A percentile compares a stretch with the other conserved stretches of the same genome.
Evolutionary conservation across 1,284 basidiomycete species (phyloP).

Genomic region (Bondarzewia mesenterica): DNA sequence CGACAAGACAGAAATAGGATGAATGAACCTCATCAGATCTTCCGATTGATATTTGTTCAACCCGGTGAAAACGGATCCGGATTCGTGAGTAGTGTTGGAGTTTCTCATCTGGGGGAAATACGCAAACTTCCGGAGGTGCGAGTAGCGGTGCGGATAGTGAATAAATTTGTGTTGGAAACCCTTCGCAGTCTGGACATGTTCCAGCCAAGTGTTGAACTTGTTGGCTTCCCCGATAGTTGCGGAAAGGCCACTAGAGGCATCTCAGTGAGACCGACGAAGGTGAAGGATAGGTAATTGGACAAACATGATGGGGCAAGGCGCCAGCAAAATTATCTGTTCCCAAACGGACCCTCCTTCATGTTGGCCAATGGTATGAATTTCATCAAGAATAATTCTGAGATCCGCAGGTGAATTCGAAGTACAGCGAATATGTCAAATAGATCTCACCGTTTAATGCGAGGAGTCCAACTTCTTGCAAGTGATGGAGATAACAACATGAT

Average conservation of each 20-base stretch:
- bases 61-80: slow-evolving; percentile 26
- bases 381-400: slow-evolving; percentile 59
- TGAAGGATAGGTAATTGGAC: slow-evolving; percentile 12
- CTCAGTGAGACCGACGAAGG: not conserved
- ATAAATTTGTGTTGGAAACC: slow-evolving; percentile 51
- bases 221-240: slow-evolving; percentile 63
- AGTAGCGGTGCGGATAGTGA: slow-evolving; percentile 59
- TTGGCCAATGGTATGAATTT: slow-evolving; percentile 66
- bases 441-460: slow-evolving; percentile 48
- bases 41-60: slow-evolving; percentile 29
- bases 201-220: slow-evolving; percentile 57
- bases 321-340: slow-evolving; percentile 60
- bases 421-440: not conserved
- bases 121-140: slow-evolving; percentile 60
- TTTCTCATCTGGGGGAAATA: slow-evolving; percentile 30
- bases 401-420: not conserved
- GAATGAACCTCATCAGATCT: slow-evolving; percentile 41
- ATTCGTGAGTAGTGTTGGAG: slow-evolving; percentile 9
- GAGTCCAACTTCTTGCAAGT: slow-evolving; percentile 51
- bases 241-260: slow-evolving; percentile 49
- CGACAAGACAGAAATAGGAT: slow-evolving; percentile 49
- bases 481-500: slow-evolving; percentile 63
- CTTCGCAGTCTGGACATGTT: slow-evolving; percentile 49
- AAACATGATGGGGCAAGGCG: slow-evolving; percentile 63
- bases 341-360: slow-evolving; percentile 60